Conservation (phyloP, 495 filamentous ascomycete genomes). For the Trichoderma virens region DNA sequence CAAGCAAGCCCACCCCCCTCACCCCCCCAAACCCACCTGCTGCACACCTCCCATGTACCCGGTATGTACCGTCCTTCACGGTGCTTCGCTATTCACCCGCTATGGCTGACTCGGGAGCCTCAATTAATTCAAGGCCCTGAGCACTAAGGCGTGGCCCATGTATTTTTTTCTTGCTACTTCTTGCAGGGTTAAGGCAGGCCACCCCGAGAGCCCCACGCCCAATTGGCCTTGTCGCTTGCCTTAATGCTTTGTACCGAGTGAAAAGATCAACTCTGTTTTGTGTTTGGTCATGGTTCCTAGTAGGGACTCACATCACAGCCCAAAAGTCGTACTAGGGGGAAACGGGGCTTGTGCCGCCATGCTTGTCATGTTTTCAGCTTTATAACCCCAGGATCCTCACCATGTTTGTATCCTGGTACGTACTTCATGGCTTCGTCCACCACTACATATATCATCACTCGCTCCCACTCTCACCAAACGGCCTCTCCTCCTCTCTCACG, state of each 20-base stretch:
- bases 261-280: background rate
- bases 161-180: too few species aligned
- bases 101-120: background rate
- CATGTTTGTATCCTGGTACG: background rate
- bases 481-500: background rate
- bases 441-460: slow-evolving; percentile 3
- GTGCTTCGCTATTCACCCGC: background rate
- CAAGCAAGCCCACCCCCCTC: background rate
- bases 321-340: background rate
- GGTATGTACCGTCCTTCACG: background rate
- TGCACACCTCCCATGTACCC: too few species aligned
- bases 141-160: background rate
- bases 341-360: background rate
- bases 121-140: background rate
- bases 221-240: background rate
- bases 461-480: background rate
- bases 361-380: background rate
- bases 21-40: too few species aligned
- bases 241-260: background rate
- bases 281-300: too few species aligned
- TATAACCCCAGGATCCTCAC: background rate
- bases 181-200: background rate
- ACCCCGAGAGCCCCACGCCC: background rate
- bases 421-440: background rate
- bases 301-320: background rate